phyloP scores from a whole-genome alignment of 306 rosid genomes.

The Begonia loranthoides region DNA sequence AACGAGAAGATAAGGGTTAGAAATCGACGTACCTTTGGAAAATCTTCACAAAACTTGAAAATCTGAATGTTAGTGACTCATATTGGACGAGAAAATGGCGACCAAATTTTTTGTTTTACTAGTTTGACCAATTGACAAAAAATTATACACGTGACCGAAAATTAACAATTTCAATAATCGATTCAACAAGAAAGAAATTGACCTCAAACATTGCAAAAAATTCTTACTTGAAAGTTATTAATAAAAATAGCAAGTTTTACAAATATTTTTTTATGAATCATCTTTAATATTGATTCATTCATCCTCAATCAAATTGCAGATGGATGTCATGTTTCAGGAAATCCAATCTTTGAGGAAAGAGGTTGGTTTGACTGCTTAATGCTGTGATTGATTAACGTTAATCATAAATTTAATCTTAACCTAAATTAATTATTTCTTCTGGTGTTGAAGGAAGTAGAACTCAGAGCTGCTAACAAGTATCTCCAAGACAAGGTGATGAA shows the following conservation, averaged over 20 bases:
- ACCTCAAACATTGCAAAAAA: too few relatives aligned
- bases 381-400: background rate
- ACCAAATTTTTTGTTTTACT: too few relatives aligned
- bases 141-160: too few relatives aligned
- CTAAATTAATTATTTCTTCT: background rate
- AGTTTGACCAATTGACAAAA: too few relatives aligned
- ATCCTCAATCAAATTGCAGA: conserved; percentile 20
- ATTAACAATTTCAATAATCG: too few relatives aligned
- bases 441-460: conserved; percentile 18
- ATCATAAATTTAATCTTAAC: background rate
- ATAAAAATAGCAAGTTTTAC: background rate
- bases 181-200: too few relatives aligned
- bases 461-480: conserved; percentile 21
- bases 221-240: background rate
- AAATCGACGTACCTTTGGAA: too few relatives aligned
- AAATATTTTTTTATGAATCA: background rate
- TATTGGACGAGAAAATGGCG: too few relatives aligned
- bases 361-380: conserved; percentile 24
- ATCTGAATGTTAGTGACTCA: too few relatives aligned
- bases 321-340: conserved; percentile 65
- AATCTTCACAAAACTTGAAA: too few relatives aligned
- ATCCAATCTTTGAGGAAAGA: conserved; percentile 56
- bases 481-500: conserved; percentile 23
- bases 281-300: background rate
- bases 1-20: too few relatives aligned